A percentile compares a stretch with the other conserved stretches of the same genome.
Conservation (phyloP, 352 stramenopile genomes). For the Phytophthora palmivora region DNA sequence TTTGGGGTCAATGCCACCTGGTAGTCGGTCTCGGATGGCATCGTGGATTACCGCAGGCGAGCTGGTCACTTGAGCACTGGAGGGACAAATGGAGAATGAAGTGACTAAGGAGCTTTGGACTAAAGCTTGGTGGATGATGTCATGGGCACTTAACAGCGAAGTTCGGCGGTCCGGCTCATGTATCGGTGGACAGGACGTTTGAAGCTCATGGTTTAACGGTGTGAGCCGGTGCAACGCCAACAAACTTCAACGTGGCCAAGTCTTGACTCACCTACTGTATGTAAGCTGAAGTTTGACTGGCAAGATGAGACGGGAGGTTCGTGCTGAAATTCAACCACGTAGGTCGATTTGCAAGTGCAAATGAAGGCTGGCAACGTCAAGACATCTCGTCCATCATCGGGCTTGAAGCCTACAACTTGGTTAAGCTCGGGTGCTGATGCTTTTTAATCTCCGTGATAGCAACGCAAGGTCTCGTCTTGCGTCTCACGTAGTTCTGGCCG, state of each 20-base stretch:
- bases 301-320: constrained; percentile 10
- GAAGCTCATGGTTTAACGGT: constrained; percentile 6
- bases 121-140: background rate
- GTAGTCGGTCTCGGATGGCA: constrained; percentile 35
- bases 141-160: background rate
- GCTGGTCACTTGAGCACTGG: constrained; percentile 12
- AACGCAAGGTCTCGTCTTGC: constrained; percentile 1
- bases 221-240: constrained; percentile 4
- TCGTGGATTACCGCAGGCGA: constrained; percentile 19
- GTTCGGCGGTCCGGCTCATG: constrained; percentile 18
- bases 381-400: no score
- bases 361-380: constrained; percentile 16
- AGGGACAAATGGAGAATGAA: constrained; percentile 27
- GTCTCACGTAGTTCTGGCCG: background rate
- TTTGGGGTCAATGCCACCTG: constrained; percentile 40
- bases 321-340: constrained; percentile 22
- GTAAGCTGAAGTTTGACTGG: constrained; percentile 13
- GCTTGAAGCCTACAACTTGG: background rate
- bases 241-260: background rate
- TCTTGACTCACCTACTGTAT: no score
- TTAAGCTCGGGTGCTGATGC: background rate
- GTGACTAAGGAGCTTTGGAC: no score
- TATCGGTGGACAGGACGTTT: constrained; percentile 16
- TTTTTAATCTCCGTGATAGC: constrained; percentile 3
- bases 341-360: background rate